Evolutionary conservation across 768 basidiomycete genomes (phyloP), one percentile per base, ranked within the genome.

Genomic region (Tylopilus felleus): DNA sequence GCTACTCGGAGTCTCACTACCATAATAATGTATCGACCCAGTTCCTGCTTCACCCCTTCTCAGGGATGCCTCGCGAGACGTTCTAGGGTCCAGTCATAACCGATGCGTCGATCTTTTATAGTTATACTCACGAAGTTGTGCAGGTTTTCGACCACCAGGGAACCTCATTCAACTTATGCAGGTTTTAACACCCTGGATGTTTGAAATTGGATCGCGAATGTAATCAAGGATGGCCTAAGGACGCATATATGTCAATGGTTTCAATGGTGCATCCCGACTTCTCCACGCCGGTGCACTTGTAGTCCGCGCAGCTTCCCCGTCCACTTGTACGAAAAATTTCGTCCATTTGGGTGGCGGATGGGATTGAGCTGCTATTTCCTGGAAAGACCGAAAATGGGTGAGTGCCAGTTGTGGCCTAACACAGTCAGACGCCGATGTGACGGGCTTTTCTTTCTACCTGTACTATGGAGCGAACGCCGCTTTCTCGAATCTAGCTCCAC

Each of bases 231-330:
- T 13, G 58, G 58, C 12, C 21, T 21, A 13, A 8, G 58, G 58
- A 8, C 33, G 0, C n/a, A 39, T 56, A 33, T 33, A 52, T 27
- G 27, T 23, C 48, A 55, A 50, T 5, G 58, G 40, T 43, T 55
- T 60, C 41, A 8, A 25, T 7, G 28, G 9, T 3, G 52, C 45
- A 39, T 59, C 53, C 9, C 17, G 72, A 55, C 64, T 77, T 31
- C 69, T 77, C 23, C 71, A 76, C 49, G 71, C 74, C 4, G 75
- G 62, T 23, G 60, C 49, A 42, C 36, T 53, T 23, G 60, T 52
- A 13, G 52, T 61, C 5, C 60, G 46, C 33, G 17, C 2, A 8
- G 42, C 52, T 23, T 54, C 49, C 29, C 49, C 56, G 4, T 44
- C 33, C n/a, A n/a, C n/a, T n/a, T n/a, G n/a, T 22, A 53, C 52